Percentiles rank a stretch among this genome's conserved stretches.
phyloP scores from a whole-genome alignment of 257 asterid species.

The Sherardia arvensis region DNA sequence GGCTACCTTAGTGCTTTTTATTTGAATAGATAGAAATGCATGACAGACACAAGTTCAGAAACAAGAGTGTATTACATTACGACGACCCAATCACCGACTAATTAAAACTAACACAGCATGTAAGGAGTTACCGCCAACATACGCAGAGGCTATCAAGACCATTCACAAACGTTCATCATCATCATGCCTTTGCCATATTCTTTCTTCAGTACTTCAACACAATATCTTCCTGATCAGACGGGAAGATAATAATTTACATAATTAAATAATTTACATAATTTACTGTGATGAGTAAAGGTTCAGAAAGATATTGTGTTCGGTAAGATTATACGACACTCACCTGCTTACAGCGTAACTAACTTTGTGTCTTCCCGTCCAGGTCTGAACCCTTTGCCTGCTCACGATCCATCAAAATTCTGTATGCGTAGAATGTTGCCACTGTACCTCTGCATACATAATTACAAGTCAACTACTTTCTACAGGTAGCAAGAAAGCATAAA shows the following conservation, averaged over 20 bases:
- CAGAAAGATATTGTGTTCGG: not conserved
- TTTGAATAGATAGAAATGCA: not conserved
- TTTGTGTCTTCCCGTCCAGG: slow-evolving; percentile 30
- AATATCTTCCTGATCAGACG: not conserved
- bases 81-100: not conserved
- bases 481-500: not conserved
- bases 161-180: not conserved
- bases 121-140: not conserved
- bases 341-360: slow-evolving; percentile 14
- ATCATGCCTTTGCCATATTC: not conserved
- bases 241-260: not conserved
- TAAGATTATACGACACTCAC: not conserved
- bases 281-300: not conserved
- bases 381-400: slow-evolving; percentile 38
- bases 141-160: not conserved
- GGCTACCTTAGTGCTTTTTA: not conserved
- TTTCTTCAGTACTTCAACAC: not conserved
- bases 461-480: slow-evolving; percentile 6
- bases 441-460: slow-evolving; percentile 59
- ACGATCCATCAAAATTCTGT: slow-evolving; percentile 57
- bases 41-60: not conserved
- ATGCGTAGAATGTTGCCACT: slow-evolving; percentile 64
- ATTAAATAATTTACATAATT: not conserved
- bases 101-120: not conserved
- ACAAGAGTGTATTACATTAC: no score